Evolutionary conservation across 2,329 filamentous ascomycete species (phyloP), one percentile per base, ranked within the genome.

Genomic region (Plectosphaerella plurivora): DNA sequence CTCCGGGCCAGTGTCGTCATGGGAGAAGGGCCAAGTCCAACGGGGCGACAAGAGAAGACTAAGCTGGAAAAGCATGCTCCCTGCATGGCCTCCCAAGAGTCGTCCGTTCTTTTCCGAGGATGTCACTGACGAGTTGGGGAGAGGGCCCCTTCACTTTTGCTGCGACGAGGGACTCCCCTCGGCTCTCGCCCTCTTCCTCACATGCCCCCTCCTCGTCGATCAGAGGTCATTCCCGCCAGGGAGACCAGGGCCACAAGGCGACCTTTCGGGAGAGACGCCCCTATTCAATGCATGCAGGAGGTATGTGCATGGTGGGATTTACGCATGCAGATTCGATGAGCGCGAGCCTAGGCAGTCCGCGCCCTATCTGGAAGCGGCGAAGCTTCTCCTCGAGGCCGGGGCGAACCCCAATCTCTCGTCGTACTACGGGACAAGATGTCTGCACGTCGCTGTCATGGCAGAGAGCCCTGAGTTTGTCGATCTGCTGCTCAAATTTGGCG

Each of bases 401-500:
- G 59, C 58, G 16, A 20, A 51, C 16, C 45, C 54, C 1, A 55
- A 60, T 9, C 44, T 54, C 16, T 52, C 53, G 4, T 52, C 53
- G 15, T 41, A 35, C 8, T 22, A 46, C n/a, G 58, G 58, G 7
- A 22, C 39, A 11, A 59, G 53, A 9, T 51, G 53, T 15, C 36
- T 60, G 5, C 50, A 53, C 45, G 47, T 47, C n/a, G 59, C 56
- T 8, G 54, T 53, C 20, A 41, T 35, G 15, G 51, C 25, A 9
- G 49, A 47, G 8, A 52, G 55, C 10, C 12, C 18, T 11, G 33
- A 45, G 1, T 35, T 61, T 22, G 53, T 58, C 1, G 18, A 33
- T 22, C n/a, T 54, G 28, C 51, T 62, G 15, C 50, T 62, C 12
- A 28, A 39, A 12, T 18, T 37, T 12, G 58, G 57, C 7, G 58